Base-by-base conservation (phyloP, 805 yeast genomes). In the Cyberlindnera maritima region DNA sequence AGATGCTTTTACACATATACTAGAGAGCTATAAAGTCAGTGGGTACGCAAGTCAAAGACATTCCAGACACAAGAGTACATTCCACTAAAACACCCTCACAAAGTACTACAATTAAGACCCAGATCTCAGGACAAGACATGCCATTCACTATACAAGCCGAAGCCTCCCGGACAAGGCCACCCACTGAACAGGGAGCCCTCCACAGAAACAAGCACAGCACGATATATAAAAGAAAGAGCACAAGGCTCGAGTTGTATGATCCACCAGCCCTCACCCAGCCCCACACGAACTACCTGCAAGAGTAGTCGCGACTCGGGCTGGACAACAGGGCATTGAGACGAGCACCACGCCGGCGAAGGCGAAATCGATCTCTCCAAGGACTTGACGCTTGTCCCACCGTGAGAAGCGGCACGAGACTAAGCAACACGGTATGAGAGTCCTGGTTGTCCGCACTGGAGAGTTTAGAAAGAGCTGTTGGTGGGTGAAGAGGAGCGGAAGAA, bases 371-470 rank as follows among this genome's bases (percentile, higher is more conserved):
- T 81, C 81, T 73, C 86, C 85, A 72, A 71, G 76, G 79, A 80
- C 85, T 75, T 75, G 87, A 81, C 86, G 80, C 85, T 74, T 76
- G 63, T 64, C 60, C 65, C 64, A 63, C 65, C 65, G 69, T 53
- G 39, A 41, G 37, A 46, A 44, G 38, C 49, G 50, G 53, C 49
- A 46, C 48, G 57, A 46, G 59, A 56, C 59, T 67, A 79, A 78
- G 85, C 86, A 81, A 81, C 88, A 81, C 88, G 88, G 83, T 68
- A 67, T 67, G 74, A 74, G 61, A 76, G 82, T 79, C 81, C 79
- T 77, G 83, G 87, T 77, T 79, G 76, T 79, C 84, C 87, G 84
- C 87, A 83, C 87, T 54, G 41, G 52, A 53, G 59, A 58, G 46
- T 14, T 28, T 46, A 39, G 50, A 29, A 31, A 14, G 25, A 12